Percentiles rank a stretch among this genome's conserved stretches.
Evolutionary conservation across 495 filamentous ascomycete genomes (phyloP).

Genomic region (Penicillium egyptiacum): DNA sequence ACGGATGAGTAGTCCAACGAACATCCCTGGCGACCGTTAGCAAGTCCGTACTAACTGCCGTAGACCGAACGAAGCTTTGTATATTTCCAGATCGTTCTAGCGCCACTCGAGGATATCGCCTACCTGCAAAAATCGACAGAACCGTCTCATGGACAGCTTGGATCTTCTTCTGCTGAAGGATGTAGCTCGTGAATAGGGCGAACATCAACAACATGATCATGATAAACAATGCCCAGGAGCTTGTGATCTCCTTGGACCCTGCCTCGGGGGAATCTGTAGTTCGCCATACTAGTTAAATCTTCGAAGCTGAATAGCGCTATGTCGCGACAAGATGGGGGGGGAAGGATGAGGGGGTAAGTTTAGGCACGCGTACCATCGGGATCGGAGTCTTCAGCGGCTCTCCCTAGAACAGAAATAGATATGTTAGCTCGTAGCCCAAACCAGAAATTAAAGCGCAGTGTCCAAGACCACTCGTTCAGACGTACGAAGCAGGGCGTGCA

Average conservation of each 20-base stretch:
- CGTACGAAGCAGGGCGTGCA: slow-evolving; percentile 45
- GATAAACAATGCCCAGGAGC: slow-evolving; percentile 97
- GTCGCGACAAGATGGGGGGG: not conserved
- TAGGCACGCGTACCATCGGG: slow-evolving; percentile 49
- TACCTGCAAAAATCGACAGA: slow-evolving; percentile 95
- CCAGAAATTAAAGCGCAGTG: not conserved
- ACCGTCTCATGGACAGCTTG: slow-evolving; percentile 98
- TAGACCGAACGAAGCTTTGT: not conserved
- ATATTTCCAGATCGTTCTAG: not conserved
- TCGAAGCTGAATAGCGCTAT: not conserved
- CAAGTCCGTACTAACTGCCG: not conserved
- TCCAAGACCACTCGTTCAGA: slow-evolving; percentile 5
- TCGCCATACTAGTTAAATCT: slow-evolving; percentile 22
- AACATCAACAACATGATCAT: slow-evolving; percentile 88
- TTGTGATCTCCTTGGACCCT: slow-evolving; percentile 82
- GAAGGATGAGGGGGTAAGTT: slow-evolving; percentile 5
- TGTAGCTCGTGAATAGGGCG: slow-evolving; percentile 95
- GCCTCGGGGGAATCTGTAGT: slow-evolving; percentile 56
- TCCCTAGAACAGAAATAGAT: slow-evolving; percentile 24
- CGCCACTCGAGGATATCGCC: slow-evolving; percentile 20
- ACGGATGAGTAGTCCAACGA: slow-evolving; percentile 86
- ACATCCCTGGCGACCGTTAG: slow-evolving; percentile 68
- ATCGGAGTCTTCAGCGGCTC: slow-evolving; percentile 45
- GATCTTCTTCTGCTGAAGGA: slow-evolving; percentile 90
- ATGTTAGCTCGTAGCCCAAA: slow-evolving; percentile 20